phyloP scores from a whole-genome alignment of 768 basidiomycete species.

The Boletales sp. region DNA sequence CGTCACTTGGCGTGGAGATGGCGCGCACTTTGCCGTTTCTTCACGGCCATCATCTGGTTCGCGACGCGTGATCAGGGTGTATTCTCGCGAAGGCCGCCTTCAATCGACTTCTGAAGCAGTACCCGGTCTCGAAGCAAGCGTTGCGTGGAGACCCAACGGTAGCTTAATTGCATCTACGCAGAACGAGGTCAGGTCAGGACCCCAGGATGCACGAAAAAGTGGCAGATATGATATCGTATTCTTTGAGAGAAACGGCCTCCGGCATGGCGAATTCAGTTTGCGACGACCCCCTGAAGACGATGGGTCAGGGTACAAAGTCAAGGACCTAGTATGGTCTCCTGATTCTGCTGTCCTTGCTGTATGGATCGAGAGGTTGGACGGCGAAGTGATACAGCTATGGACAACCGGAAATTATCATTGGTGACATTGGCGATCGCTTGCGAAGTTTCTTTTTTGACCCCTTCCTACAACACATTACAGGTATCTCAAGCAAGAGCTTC shows the following conservation, averaged over 20 bases:
- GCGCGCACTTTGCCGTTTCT: conserved; percentile 82
- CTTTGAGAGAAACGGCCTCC: conserved; percentile 91
- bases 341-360: conserved; percentile 84
- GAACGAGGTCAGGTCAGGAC: conserved; percentile 69
- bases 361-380: conserved; percentile 70
- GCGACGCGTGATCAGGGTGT: conserved; percentile 27
- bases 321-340: conserved; percentile 80
- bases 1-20: conserved; percentile 94
- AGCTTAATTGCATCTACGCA: conserved; percentile 81
- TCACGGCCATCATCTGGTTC: conserved; percentile 47
- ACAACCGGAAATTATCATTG: conserved; percentile 94
- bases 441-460: conserved; percentile 3
- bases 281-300: conserved; percentile 33
- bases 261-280: conserved; percentile 86
- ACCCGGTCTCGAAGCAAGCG: conserved; percentile 72
- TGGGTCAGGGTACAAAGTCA: conserved; percentile 67
- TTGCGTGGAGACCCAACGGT: conserved; percentile 88
- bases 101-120: conserved; percentile 85
- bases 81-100: conserved; percentile 50
- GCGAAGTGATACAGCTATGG: conserved; percentile 91
- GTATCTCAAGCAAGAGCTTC: conserved; percentile 92
- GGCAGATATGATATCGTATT: conserved; percentile 85
- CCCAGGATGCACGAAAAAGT: conserved; percentile 61
- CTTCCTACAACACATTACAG: conserved; percentile 32
- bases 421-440: conserved; percentile 33